A percentile compares a stretch with the other conserved stretches of the same genome.
Evolutionary conservation across 2,329 filamentous ascomycete genomes (phyloP).

Genomic region (Claviceps africana): DNA sequence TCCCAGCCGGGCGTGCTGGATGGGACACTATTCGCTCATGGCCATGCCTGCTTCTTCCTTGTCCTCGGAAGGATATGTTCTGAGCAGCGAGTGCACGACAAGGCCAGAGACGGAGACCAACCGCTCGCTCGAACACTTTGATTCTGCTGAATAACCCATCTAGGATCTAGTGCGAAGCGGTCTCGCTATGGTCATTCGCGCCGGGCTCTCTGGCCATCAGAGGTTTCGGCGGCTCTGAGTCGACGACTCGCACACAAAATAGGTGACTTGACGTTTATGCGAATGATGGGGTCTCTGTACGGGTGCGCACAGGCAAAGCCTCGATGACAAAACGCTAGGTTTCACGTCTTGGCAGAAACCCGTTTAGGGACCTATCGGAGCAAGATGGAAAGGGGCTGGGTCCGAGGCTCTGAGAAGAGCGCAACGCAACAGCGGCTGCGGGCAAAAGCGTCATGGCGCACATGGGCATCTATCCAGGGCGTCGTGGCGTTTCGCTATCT

Average conservation of each 20-base stretch:
- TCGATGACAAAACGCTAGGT: neutral
- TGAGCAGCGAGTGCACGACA: neutral
- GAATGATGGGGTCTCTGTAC: neutral
- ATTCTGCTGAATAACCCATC: neutral
- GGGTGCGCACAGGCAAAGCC: neutral
- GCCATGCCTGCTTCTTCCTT: neutral
- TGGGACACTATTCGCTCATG: constrained; percentile 3
- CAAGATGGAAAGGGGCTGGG: too few species aligned
- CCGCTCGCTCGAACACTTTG: neutral
- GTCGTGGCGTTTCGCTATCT: too few species aligned
- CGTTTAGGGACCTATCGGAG: neutral
- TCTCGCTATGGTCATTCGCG: too few species aligned
- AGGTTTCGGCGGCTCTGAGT: neutral
- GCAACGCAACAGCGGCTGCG: too few species aligned
- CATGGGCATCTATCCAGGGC: too few species aligned
- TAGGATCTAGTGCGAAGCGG: too few species aligned
- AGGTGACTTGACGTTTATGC: neutral
- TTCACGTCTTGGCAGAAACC: neutral
- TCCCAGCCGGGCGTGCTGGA: constrained; percentile 1
- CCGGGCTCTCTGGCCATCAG: too few species aligned
- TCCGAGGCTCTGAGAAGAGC: too few species aligned
- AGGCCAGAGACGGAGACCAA: constrained; percentile 3
- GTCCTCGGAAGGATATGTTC: neutral
- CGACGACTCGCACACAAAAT: neutral
- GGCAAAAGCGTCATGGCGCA: too few species aligned